Base-by-base conservation (phyloP, 2,329 filamentous ascomycete species). In the Aspergillus chevalieri region DNA sequence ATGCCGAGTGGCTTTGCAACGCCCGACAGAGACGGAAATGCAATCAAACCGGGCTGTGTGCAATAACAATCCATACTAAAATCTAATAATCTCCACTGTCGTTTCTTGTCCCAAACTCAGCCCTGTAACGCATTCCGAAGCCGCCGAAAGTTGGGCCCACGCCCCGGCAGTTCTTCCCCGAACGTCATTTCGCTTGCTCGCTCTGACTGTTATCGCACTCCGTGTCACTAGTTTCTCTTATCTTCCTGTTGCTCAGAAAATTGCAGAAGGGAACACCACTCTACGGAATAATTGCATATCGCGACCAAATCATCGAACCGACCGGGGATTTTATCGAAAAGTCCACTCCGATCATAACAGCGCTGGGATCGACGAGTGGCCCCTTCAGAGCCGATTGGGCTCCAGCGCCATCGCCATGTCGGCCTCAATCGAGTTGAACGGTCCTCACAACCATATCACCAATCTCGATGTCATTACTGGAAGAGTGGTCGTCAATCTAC, bases 391-490 rank as follows among this genome's bases (percentile, higher is more conserved):
- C 43, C 43, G 26, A 33, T 21, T 45, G n/a, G 43, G 43, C 43
- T 45, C 17, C 38, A 41, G 38, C 21, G 47, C 48, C 52, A 55
- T 56, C 62, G 60, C 57, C 55, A 77, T 77, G 74, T 70, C 74
- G 48, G 72, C 73, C 54, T 65, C 61, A 42, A 68, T 77, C 53
- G 58, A 71, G 47, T 65, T 77, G 51, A 71, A 76, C 53, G 65
- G 66, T 43, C 66, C 64, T 17, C 66, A 71, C 51, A 63, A 64
- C 26, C 68, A 71, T 58, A 76, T 74, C 55, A 77, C 74, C 46
- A 77, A 77, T 49, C 67, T 77, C 45, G 74, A 77, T 55, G 69
- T 68, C 47, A 64, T 77, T 22, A 67, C 68, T 2, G 74, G 74
- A 26, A 73, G 63, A 41, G 72, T 75, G 17, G 57, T 74, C n/a